Conservation (phyloP, 2,329 filamentous ascomycete species). For the Nemania sp. region DNA sequence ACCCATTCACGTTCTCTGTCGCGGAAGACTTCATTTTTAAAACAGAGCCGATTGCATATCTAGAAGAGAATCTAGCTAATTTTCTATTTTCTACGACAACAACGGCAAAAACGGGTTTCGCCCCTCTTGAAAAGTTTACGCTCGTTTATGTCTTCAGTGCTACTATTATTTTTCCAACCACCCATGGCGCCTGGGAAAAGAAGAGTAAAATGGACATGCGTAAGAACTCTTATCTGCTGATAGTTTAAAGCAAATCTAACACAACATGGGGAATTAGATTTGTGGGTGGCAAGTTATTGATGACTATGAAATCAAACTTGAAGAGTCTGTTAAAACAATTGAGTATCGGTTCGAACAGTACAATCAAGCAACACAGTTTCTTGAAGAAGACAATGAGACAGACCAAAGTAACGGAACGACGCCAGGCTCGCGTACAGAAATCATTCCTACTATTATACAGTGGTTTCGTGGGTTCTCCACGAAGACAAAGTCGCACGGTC, state of each 20-base stretch:
- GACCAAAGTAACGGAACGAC: neutral
- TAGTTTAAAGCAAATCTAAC: neutral
- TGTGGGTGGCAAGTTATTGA: slow-evolving; percentile 6
- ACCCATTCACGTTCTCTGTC: neutral
- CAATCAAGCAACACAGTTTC: neutral
- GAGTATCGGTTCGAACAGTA: slow-evolving; percentile 3
- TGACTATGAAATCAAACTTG: slow-evolving; percentile 1
- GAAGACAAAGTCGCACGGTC: neutral
- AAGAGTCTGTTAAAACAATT: neutral
- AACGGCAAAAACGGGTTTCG: slow-evolving; percentile 1
- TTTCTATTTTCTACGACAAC: slow-evolving; percentile 1
- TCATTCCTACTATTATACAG: neutral
- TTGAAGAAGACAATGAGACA: neutral
- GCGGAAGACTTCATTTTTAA: slow-evolving; percentile 8
- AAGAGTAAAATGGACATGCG: slow-evolving; percentile 11
- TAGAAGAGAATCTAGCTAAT: neutral
- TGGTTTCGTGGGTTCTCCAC: neutral
- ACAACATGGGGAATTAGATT: neutral
- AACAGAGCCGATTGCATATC: slow-evolving; percentile 4
- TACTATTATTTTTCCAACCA: neutral
- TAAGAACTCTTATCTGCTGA: neutral
- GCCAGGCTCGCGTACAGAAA: neutral
- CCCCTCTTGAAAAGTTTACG: neutral
- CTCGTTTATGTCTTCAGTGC: neutral
- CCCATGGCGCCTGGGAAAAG: neutral